Base-by-base conservation (phyloP, 139 green algal species). In the Ostreobium quekettii region DNA sequence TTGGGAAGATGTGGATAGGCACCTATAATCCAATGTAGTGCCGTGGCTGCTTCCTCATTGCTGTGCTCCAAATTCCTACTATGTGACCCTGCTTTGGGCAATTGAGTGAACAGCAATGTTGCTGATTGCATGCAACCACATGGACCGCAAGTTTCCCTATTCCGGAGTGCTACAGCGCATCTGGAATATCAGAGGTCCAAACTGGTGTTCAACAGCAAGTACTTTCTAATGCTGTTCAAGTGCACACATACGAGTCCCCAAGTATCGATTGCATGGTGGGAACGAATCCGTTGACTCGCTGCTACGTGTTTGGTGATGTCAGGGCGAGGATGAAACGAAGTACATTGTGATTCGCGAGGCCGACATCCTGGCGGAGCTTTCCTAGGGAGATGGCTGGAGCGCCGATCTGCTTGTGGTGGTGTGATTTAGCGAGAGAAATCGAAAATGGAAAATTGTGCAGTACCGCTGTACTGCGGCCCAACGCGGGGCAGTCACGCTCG, bases 341-440 rank as follows among this genome's bases (percentile, higher is more conserved):
- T 93, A 87, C 78, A 92, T 96, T 60, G 90, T 96, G 2, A 76
- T 96, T 15, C 73, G 83, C 11, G 89, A 94, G 57, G 74, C 36
- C n/a, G 90, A 96, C 76, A 84, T 96, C 73, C 80, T 96, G 59
- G 89, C 89, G 3, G 47, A 74, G 33, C 74, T 95, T n/a, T n/a
- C n/a, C n/a, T n/a, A n/a, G n/a, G n/a, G n/a, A n/a, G n/a, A n/a
- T n/a, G n/a, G n/a, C n/a, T n/a, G n/a, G n/a, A n/a, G n/a, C n/a
- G n/a, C n/a, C n/a, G n/a, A n/a, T n/a, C n/a, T n/a, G n/a, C n/a
- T n/a, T n/a, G n/a, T n/a, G n/a, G n/a, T n/a, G n/a, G n/a, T n/a
- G n/a, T n/a, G n/a, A n/a, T n/a, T n/a, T n/a, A n/a, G n/a, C n/a
- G n/a, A n/a, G n/a, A n/a, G n/a, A n/a, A n/a, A n/a, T n/a, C n/a